A percentile compares a stretch with the other conserved stretches of the same genome.
phyloP scores from a whole-genome alignment of 257 asterid species.

The Solanum habrochaites region DNA sequence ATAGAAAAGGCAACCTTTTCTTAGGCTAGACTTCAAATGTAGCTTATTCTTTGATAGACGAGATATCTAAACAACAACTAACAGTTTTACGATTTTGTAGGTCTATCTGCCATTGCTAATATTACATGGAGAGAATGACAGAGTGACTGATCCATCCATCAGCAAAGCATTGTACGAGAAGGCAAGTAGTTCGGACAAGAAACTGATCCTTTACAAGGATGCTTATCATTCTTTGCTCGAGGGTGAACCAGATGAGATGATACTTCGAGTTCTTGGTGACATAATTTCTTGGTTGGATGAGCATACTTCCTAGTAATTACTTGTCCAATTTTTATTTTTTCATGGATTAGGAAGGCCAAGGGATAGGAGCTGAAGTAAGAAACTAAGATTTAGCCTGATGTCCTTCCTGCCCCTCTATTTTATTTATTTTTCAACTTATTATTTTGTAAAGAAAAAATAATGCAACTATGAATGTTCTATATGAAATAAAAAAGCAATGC shows the following conservation, averaged over 20 bases:
- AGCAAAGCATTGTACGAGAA: conserved; percentile 46
- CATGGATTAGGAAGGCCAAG: not conserved
- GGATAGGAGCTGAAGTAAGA: not conserved
- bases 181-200: conserved; percentile 52
- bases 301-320: conserved; percentile 12
- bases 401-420: not conserved
- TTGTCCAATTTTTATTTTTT: not conserved
- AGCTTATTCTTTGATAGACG: not conserved
- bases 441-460: not conserved
- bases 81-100: conserved; percentile 7
- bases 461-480: not conserved
- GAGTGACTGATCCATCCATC: conserved; percentile 54
- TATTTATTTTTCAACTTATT: not conserved
- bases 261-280: conserved; percentile 30
- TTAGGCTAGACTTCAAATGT: not conserved
- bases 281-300: conserved; percentile 51
- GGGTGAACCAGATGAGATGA: conserved; percentile 55
- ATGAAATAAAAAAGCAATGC: not conserved
- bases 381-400: not conserved
- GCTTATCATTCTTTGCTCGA: conserved; percentile 45
- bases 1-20: not conserved
- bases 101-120: conserved; percentile 47
- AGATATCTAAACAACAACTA: not conserved
- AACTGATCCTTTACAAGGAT: conserved; percentile 33
- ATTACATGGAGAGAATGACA: conserved; percentile 49